These are phyloP conservation scores for Talaromyces thailandensis DNA, from an alignment of 495 filamentous ascomycete genomes.

Conservation along the genomic window DNA sequence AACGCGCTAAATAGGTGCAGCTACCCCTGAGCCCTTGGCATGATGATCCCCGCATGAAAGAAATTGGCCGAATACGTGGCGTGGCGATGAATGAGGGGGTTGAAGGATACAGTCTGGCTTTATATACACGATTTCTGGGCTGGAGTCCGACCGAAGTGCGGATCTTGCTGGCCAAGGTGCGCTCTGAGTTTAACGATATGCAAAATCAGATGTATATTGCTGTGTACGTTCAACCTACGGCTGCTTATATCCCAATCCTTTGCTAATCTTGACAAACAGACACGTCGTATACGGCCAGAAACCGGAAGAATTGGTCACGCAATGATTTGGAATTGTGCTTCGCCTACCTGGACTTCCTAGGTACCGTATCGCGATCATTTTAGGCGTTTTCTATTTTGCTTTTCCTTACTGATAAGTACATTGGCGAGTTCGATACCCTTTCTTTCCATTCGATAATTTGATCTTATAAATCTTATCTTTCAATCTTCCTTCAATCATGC, in stretches of 20 bases:
- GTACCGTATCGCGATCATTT: neutral
- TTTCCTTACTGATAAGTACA: neutral
- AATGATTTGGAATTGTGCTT: neutral
- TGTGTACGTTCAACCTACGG: neutral
- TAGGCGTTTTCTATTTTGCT: neutral
- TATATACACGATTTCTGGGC: constrained; percentile 36
- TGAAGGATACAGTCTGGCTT: constrained; percentile 17
- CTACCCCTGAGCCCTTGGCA: constrained; percentile 21
- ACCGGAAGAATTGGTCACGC: neutral
- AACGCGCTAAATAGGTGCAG: neutral
- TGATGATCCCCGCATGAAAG: constrained; percentile 4
- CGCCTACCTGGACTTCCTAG: neutral
- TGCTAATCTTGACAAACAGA: neutral
- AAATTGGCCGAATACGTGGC: constrained; percentile 6
- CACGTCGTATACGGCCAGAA: constrained; percentile 2
- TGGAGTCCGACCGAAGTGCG: constrained; percentile 39
- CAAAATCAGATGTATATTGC: constrained; percentile 8
- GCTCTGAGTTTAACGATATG: constrained; percentile 21
- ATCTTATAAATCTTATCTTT: neutral
- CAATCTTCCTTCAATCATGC: neutral
- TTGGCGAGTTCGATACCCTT: neutral
- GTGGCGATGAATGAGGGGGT: constrained; percentile 16
- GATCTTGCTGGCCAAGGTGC: constrained; percentile 35
- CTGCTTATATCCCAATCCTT: neutral
- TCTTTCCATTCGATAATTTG: neutral